These are phyloP conservation scores for Oryza meridionalis DNA, from an alignment of 176 grass and related monocot species.

Conservation along the genomic window DNA sequence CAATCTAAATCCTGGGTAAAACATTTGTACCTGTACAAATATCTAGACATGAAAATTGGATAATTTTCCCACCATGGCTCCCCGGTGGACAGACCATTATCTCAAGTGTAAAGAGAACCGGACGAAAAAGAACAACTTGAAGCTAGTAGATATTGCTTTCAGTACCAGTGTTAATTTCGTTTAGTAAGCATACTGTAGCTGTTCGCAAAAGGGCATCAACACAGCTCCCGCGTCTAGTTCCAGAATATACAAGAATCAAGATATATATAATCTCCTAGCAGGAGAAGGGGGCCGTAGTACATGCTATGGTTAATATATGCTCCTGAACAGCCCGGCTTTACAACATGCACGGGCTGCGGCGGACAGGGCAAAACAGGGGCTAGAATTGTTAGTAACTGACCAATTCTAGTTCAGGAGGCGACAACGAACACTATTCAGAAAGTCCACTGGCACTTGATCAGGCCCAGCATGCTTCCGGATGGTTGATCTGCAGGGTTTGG, in stretches of 20 bases:
- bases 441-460: constrained; percentile 1
- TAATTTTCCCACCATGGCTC: no score
- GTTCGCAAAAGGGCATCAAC: constrained; percentile 11
- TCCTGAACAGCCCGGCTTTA: constrained; percentile 18
- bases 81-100: not conserved
- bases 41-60: no score
- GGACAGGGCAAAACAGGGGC: not conserved
- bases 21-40: no score
- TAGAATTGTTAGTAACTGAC: constrained; percentile 28
- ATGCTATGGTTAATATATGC: constrained; percentile 20
- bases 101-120: not conserved
- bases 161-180: not conserved
- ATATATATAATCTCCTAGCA: constrained; percentile 25
- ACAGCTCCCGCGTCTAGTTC: not conserved
- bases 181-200: not conserved
- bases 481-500: not conserved
- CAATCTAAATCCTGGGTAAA: no score
- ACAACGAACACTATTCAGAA: constrained; percentile 35
- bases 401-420: constrained; percentile 40
- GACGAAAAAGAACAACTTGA: not conserved
- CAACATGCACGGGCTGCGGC: not conserved
- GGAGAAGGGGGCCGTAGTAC: not conserved
- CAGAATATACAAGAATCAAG: constrained; percentile 24
- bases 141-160: not conserved
- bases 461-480: constrained; percentile 33